Evolutionary conservation across 2,329 filamentous ascomycete species (phyloP), one percentile per base, ranked within the genome.

Genomic region (Xylariaceae sp.): DNA sequence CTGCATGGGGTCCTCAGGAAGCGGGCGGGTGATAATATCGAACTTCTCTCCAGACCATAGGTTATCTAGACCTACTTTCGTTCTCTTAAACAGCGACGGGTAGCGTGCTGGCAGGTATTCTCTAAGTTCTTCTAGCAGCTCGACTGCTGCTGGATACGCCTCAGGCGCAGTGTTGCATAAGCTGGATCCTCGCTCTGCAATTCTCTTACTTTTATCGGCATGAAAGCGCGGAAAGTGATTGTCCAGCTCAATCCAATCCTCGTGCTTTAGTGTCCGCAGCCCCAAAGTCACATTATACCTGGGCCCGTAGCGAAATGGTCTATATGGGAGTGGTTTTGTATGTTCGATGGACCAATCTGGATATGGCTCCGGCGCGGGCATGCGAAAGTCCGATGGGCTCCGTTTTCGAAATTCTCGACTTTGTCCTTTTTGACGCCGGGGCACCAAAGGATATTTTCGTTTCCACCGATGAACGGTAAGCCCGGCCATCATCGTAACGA

Each of bases 221-320:
- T 95, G 88, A 67, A 78, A 95, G 51, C 80, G 81, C 1, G 84
- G 78, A 68, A 83, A 95, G 46, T 91, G 80, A 65, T 87, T 91
- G 71, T 95, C 90, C 30, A 95, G 80, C 71, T 95, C 88, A 65
- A 92, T 90, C 88, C 88, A 91, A 54, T 90, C 84, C 51, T 86
- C 80, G 71, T 82, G 84, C 34, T 81, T 75, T 73, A 89, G 79
- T 6, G 76, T 80, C n/a, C 88, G 80, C 2, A 92, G 75, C 0
- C 88, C 88, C 85, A 91, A 88, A 1, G 85, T 91, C 55, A 89
- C 79, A 65, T 87, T 80, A 69, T 91, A 90, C 58, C 84, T 87
- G 6, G 87, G 87, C 0, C 88, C 88, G 67, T 89, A 82, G 62
- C 86, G 81, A 69, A 92, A 92, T 0, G 88, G 87, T 4, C 88